Percentiles rank a stretch among this genome's conserved stretches.
These are phyloP conservation scores for Litsea cubeba DNA, from an alignment of 164 flowering plant species.

Conservation along the genomic window DNA sequence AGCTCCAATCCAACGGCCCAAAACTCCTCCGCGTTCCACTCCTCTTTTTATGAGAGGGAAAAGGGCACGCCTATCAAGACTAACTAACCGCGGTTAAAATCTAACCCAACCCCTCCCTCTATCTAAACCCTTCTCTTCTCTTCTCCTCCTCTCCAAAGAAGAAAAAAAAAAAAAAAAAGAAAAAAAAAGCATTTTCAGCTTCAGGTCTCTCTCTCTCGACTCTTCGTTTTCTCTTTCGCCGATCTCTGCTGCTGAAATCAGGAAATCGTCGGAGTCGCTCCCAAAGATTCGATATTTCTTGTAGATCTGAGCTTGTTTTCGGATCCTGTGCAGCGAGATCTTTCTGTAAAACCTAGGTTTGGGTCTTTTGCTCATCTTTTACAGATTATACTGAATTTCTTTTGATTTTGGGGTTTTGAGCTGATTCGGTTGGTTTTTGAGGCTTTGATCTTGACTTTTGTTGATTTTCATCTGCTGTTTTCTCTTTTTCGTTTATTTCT, in stretches of 20 bases:
- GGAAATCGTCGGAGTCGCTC: neutral
- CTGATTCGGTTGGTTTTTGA: neutral
- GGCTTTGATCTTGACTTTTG: neutral
- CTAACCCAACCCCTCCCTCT: conserved; percentile 7
- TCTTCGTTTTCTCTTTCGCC: neutral
- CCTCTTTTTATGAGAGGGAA: conserved; percentile 10
- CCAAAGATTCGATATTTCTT: neutral
- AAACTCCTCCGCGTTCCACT: conserved; percentile 35
- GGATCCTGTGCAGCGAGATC: neutral
- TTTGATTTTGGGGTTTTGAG: neutral
- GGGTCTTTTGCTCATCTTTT: neutral
- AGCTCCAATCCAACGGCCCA: conserved; percentile 36
- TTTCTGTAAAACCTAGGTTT: conserved; percentile 10
- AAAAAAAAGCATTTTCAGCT: neutral
- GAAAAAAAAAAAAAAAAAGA: too few relatives aligned
- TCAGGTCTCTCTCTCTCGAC: neutral
- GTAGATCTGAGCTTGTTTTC: neutral
- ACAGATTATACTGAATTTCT: neutral
- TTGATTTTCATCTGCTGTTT: neutral
- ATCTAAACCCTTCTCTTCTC: neutral
- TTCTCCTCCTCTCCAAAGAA: neutral
- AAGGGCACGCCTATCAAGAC: conserved; percentile 18
- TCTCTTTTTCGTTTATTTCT: neutral
- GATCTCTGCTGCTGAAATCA: neutral
- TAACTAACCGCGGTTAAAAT: conserved; percentile 10